These are phyloP conservation scores for Kalmusia sp. DNA, from an alignment of 2,329 filamentous ascomycete genomes.

Conservation along the genomic window DNA sequence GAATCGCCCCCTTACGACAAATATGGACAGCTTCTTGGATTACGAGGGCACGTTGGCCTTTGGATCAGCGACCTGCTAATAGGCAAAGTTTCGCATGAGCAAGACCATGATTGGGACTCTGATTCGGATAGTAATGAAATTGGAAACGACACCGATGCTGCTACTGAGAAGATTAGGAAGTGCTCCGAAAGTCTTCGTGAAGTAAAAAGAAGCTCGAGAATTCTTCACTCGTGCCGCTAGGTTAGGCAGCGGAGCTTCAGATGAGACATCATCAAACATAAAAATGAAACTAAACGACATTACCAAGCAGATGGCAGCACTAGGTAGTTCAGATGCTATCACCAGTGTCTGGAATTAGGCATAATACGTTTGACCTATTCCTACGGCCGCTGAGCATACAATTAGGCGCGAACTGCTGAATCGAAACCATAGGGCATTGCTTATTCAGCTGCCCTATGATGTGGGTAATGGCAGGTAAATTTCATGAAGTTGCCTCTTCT, in stretches of 20 bases:
- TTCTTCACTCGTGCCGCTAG: constrained; percentile 31
- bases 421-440: too few species aligned
- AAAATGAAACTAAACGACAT: constrained; percentile 25
- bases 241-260: constrained; percentile 24
- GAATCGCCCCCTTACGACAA: constrained; percentile 73
- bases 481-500: too few species aligned
- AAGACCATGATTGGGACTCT: constrained; percentile 23
- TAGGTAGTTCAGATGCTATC: background rate
- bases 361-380: background rate
- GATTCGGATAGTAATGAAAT: constrained; percentile 2
- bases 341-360: too few species aligned
- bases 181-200: constrained; percentile 28
- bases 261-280: constrained; percentile 23
- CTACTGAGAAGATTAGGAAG: constrained; percentile 17
- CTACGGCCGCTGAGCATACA: background rate
- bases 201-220: constrained; percentile 25
- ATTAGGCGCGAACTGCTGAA: too few species aligned
- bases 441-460: too few species aligned
- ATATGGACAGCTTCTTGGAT: constrained; percentile 69
- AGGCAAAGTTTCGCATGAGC: constrained; percentile 15
- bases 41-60: constrained; percentile 76
- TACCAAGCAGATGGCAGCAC: constrained; percentile 18
- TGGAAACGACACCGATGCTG: constrained; percentile 9
- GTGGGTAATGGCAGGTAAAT: too few species aligned
- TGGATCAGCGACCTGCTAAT: constrained; percentile 75